phyloP scores from a whole-genome alignment of 2,329 filamentous ascomycete genomes.

The Calonectria pteridis region DNA sequence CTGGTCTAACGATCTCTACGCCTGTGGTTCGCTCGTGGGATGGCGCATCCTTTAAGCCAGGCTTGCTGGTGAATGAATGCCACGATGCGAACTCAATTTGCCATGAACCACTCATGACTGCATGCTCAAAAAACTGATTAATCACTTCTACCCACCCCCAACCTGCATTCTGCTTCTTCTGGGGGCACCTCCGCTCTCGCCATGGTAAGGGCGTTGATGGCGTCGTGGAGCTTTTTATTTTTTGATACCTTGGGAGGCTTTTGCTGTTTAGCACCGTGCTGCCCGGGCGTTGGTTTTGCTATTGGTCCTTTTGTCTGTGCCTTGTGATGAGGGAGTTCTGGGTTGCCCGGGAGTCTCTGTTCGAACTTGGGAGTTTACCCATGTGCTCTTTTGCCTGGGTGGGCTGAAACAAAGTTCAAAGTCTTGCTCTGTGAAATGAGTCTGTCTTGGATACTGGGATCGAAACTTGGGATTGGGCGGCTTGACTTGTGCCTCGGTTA shows the following conservation, averaged over 20 bases:
- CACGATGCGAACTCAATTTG: slow-evolving; percentile 1
- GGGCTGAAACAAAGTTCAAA: neutral
- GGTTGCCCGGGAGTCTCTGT: neutral
- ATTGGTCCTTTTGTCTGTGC: slow-evolving; percentile 18
- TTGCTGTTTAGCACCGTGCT: slow-evolving; percentile 13
- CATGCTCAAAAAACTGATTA: slow-evolving; percentile 10
- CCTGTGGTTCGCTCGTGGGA: neutral
- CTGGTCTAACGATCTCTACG: neutral
- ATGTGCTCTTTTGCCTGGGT: neutral
- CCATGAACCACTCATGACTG: slow-evolving; percentile 14
- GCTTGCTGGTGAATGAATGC: neutral
- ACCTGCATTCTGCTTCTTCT: slow-evolving; percentile 30
- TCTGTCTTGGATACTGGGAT: neutral
- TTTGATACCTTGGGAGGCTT: slow-evolving; percentile 46
- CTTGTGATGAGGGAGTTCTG: slow-evolving; percentile 17
- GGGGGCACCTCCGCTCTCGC: slow-evolving; percentile 29
- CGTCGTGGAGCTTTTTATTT: slow-evolving; percentile 39
- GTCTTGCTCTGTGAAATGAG: neutral
- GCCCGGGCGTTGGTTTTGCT: neutral
- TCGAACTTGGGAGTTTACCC: neutral
- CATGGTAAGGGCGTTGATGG: slow-evolving; percentile 48
- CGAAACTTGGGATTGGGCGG: slow-evolving; percentile 3
- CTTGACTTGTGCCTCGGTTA: slow-evolving; percentile 9
- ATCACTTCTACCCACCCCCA: slow-evolving; percentile 2
- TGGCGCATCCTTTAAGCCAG: neutral